A percentile compares a stretch with the other conserved stretches of the same genome.
Evolutionary conservation across 192 early-diverging fungal genomes (phyloP).

Genomic region (Geosiphon pyriformis): DNA sequence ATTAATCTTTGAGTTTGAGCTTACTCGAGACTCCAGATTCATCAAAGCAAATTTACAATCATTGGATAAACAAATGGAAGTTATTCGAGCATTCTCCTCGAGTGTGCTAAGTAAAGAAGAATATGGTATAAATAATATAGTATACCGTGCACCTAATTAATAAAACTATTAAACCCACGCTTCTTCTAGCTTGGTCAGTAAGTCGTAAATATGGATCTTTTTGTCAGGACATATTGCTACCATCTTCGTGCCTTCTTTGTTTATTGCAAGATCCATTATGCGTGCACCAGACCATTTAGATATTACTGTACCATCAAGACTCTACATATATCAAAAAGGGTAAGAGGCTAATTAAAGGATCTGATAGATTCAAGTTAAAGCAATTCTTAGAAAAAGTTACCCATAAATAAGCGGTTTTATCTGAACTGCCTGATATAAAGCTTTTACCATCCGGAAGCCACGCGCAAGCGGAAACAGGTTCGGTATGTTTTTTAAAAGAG

Average conservation of each 20-base stretch:
- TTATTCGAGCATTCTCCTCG: slow-evolving; percentile 36
- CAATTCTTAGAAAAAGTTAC: slow-evolving; percentile 35
- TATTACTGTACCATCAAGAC: slow-evolving; percentile 47
- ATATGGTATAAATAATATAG: background rate
- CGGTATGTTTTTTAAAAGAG: slow-evolving; percentile 64
- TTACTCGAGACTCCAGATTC: slow-evolving; percentile 38
- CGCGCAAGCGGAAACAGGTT: slow-evolving; percentile 74
- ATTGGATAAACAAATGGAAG: slow-evolving; percentile 36
- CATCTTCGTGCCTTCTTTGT: slow-evolving; percentile 51
- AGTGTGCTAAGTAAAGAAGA: slow-evolving; percentile 24
- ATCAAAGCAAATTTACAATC: slow-evolving; percentile 52
- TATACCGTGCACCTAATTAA: background rate
- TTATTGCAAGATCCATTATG: slow-evolving; percentile 60
- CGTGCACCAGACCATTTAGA: slow-evolving; percentile 57
- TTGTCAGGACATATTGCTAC: slow-evolving; percentile 60
- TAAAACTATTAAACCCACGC: slow-evolving; percentile 6
- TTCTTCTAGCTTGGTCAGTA: slow-evolving; percentile 19
- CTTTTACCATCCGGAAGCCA: slow-evolving; percentile 82
- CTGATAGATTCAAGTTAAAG: background rate
- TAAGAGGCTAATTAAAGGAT: background rate
- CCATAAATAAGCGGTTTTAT: slow-evolving; percentile 75
- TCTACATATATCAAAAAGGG: slow-evolving; percentile 25
- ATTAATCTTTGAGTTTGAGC: slow-evolving; percentile 11
- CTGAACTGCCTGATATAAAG: slow-evolving; percentile 83
- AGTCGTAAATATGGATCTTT: slow-evolving; percentile 33